Conservation (phyloP, 495 filamentous ascomycete species). For the Parathielavia hyrcaniae region DNA sequence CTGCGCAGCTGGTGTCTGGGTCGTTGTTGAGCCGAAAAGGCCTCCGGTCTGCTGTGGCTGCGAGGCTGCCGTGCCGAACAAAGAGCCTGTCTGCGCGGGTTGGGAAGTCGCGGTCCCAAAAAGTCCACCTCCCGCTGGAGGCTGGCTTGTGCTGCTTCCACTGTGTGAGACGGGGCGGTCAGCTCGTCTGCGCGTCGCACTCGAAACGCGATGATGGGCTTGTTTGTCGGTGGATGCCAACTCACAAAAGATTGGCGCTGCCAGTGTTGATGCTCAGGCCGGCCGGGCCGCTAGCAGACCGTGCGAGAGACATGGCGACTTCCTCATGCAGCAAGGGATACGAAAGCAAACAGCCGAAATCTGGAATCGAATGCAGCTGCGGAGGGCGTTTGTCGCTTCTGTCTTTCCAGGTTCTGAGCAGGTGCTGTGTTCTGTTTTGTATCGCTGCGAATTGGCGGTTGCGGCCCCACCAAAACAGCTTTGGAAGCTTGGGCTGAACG, state of each 20-base stretch:
- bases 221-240: conserved; percentile 5
- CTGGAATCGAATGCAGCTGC: conserved; percentile 12
- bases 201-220: neutral
- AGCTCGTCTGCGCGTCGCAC: conserved; percentile 1
- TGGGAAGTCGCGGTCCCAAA: conserved; percentile 41
- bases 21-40: conserved; percentile 28
- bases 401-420: neutral
- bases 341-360: neutral
- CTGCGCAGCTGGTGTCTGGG: conserved; percentile 21
- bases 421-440: conserved; percentile 12
- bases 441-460: conserved; percentile 10
- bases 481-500: conserved; percentile 19
- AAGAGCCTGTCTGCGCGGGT: conserved; percentile 35
- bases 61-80: conserved; percentile 42
- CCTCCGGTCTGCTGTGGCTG: conserved; percentile 40
- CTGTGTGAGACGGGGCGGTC: conserved; percentile 23
- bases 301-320: conserved; percentile 43
- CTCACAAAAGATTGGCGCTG: conserved; percentile 61
- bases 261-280: conserved; percentile 76
- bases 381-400: conserved; percentile 11
- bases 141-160: conserved; percentile 38
- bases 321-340: conserved; percentile 14
- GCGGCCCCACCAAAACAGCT: conserved; percentile 18
- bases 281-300: conserved; percentile 59
- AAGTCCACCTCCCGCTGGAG: conserved; percentile 40